Evolutionary conservation across 331 rosid species (phyloP).

Genomic region (Spiraea crenata): DNA sequence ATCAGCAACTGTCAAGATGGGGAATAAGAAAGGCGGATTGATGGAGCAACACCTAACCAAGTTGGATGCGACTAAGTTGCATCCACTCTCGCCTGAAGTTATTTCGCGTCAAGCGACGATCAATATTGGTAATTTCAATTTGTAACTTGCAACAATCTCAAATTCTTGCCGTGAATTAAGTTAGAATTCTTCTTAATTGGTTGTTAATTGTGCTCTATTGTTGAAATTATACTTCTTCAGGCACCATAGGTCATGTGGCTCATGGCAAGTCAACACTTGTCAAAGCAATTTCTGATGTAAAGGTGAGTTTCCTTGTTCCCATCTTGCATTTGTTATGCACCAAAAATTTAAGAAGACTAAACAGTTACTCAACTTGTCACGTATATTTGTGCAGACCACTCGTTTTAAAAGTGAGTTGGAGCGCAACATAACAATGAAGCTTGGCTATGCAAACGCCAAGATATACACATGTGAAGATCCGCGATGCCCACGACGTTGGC

Average conservation of each 20-base stretch:
- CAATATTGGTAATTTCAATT: conserved; percentile 63
- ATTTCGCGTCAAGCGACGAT: conserved; percentile 97
- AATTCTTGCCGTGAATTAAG: neutral
- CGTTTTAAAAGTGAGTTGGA: conserved; percentile 96
- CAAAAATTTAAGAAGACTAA: no score
- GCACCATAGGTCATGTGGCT: conserved; percentile 97
- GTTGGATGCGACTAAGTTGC: conserved; percentile 79
- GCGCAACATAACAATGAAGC: conserved; percentile 92
- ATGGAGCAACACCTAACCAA: conserved; percentile 26
- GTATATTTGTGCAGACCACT: conserved; percentile 60
- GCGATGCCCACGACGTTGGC: conserved; percentile 73
- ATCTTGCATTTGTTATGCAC: neutral
- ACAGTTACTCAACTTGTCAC: neutral
- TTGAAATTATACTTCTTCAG: conserved; percentile 34
- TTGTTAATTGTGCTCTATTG: neutral
- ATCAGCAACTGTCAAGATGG: no score
- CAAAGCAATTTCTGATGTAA: conserved; percentile 94
- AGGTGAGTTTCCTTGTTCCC: conserved; percentile 40
- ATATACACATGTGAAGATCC: conserved; percentile 90
- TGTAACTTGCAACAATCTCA: neutral
- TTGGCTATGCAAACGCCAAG: conserved; percentile 96
- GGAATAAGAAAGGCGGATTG: no score
- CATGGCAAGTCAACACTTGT: conserved; percentile 96
- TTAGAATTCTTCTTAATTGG: neutral
- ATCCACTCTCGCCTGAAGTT: conserved; percentile 94